Conservation (phyloP, 805 yeast species). For the Candida orba region DNA sequence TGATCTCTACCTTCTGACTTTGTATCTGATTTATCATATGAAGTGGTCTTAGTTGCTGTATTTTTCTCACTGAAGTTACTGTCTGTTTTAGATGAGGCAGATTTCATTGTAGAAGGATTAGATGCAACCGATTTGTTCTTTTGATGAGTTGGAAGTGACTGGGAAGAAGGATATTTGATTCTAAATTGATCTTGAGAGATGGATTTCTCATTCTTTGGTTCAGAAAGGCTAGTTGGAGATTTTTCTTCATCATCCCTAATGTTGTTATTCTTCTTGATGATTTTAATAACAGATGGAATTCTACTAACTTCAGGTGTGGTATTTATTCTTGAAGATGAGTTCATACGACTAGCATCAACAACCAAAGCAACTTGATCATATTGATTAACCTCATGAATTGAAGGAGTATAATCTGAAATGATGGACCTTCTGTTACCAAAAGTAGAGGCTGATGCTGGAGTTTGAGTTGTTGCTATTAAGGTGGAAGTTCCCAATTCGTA, state of each 20-base stretch:
- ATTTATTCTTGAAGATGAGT: not conserved
- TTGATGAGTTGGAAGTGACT: not conserved
- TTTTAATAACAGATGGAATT: conserved; percentile 17
- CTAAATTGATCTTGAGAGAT: conserved; percentile 5
- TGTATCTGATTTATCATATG: no score
- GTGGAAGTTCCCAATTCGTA: not conserved
- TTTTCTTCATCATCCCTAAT: not conserved
- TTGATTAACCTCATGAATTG: conserved; percentile 19
- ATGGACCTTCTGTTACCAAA: conserved; percentile 15
- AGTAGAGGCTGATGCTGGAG: not conserved
- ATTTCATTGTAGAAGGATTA: conserved; percentile 2
- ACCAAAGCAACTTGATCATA: conserved; percentile 13
- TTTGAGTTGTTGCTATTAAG: not conserved
- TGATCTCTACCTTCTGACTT: no score
- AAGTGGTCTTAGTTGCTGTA: not conserved
- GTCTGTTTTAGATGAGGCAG: not conserved
- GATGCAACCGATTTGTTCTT: conserved; percentile 4
- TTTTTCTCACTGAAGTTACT: conserved; percentile 1
- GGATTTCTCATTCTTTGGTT: not conserved
- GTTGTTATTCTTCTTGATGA: conserved; percentile 1
- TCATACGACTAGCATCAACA: conserved; percentile 6
- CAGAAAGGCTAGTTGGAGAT: not conserved
- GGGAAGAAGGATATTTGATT: conserved; percentile 6
- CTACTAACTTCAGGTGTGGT: not conserved
- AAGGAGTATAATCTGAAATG: conserved; percentile 22